A percentile compares a stretch with the other conserved stretches of the same genome.
phyloP scores from a whole-genome alignment of 495 filamentous ascomycete species.

The Neurospora pannonica region DNA sequence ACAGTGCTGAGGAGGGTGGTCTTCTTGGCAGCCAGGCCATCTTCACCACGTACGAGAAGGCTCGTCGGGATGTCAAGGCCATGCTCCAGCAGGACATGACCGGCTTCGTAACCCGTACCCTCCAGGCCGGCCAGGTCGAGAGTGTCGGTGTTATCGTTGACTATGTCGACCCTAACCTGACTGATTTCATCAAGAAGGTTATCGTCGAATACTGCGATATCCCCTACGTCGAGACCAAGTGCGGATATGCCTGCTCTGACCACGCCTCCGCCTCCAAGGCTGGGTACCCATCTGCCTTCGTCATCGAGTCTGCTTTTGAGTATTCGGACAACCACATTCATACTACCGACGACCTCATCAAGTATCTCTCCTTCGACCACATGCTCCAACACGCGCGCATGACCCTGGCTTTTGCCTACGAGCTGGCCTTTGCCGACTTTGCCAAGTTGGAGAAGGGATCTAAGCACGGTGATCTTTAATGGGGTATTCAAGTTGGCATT shows the following conservation, averaged over 20 bases:
- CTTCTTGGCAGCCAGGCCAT: constrained; percentile 86
- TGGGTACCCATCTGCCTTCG: constrained; percentile 90
- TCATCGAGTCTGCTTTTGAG: constrained; percentile 84
- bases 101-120: constrained; percentile 73
- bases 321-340: constrained; percentile 85
- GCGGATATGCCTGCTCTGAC: constrained; percentile 95
- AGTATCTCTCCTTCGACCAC: constrained; percentile 88
- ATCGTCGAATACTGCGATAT: constrained; percentile 86
- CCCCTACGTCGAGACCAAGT: constrained; percentile 83
- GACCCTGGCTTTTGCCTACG: constrained; percentile 82
- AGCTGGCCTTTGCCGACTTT: constrained; percentile 65
- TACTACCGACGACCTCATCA: constrained; percentile 76
- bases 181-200: constrained; percentile 84
- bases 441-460: constrained; percentile 23
- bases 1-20: constrained; percentile 90
- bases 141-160: constrained; percentile 90
- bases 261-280: constrained; percentile 95
- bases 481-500: constrained; percentile 10
- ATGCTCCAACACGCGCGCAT: constrained; percentile 96
- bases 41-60: constrained; percentile 73
- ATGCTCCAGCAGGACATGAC: constrained; percentile 99
- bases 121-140: constrained; percentile 75
- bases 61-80: constrained; percentile 71
- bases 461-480: constrained; percentile 10
- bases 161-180: constrained; percentile 74